Percentiles rank a stretch among this genome's conserved stretches.
Conservation (phyloP, 176 grass and related monocot species). For the Neostapfia colusana region DNA sequence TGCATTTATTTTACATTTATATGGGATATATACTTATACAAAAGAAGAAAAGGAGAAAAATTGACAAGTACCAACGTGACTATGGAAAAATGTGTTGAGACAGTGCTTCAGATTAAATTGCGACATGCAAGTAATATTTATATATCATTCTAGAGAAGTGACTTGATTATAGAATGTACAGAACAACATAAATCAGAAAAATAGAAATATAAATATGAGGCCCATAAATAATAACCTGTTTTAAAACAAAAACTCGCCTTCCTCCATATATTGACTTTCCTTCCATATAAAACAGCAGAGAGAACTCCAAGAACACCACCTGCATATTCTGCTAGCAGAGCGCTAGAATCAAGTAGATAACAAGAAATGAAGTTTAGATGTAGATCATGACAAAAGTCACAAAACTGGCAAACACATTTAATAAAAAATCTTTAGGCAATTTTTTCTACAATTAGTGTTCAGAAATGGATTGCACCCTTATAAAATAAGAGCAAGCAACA, state of each 20-base stretch:
- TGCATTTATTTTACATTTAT: background rate
- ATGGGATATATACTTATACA: background rate
- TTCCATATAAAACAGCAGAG: conserved; percentile 88
- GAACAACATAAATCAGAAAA: conserved; percentile 2
- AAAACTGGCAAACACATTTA: background rate
- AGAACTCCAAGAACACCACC: conserved; percentile 97
- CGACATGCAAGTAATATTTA: background rate
- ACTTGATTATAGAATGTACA: background rate
- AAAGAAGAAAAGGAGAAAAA: background rate
- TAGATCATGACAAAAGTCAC: background rate
- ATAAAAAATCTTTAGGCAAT: background rate
- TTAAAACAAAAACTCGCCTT: conserved; percentile 58
- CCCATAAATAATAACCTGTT: background rate
- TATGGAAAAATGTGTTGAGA: background rate
- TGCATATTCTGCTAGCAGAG: conserved; percentile 89
- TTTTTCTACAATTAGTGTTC: background rate
- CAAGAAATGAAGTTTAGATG: conserved; percentile 44
- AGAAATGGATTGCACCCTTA: background rate
- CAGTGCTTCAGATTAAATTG: background rate
- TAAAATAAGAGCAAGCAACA: conserved; percentile 7
- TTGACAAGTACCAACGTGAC: no score
- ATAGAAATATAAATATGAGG: background rate
- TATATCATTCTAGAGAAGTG: background rate
- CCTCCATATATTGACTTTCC: conserved; percentile 80
- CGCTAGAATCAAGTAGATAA: conserved; percentile 61